Evolutionary conservation across 2,329 filamentous ascomycete species (phyloP), one percentile per base, ranked within the genome.

Genomic region (Aureobasidium sp.): DNA sequence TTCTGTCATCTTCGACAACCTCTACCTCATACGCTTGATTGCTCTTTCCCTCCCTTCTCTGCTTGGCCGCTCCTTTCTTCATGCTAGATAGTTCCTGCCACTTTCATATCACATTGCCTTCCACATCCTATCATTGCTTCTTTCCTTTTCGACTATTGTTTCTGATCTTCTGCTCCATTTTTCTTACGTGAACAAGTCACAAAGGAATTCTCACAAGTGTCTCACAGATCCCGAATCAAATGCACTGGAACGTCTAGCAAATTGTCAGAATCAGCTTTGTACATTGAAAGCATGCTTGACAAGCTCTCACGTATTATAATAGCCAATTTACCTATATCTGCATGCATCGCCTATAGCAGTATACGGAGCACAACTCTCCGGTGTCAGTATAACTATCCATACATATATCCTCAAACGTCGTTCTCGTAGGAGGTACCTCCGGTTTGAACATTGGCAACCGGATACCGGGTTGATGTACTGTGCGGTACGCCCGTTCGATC

Each of bases 401-500:
- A 33, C 31, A 33, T 49, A 3, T 15, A 21, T 23, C n/a, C 31
- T 23, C 10, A 31, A 51, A 27, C 17, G 17, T 4, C 11, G 5
- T 37, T 25, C 1, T 4, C 7, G 2, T 25, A 19, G 49, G 17
- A 38, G 21, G 3, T 15, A 19, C 13, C 49, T 53, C 35, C 23
- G 35, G 21, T n/a, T 3, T 29, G 10, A 11, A 33, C 5, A 33
- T 40, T 38, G 15, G 23, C 49, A n/a, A 53, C 49, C 49, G 49
- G 53, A 57, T 33, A 33, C 40, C 53, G 11, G 53, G 53, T 57
- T 5, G 40, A 43, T 23, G 27, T n/a, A 31, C 21, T 35, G 40
- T 46, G 29, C 29, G 45, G 38, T 57, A 45, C 40, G 40, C 31
- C 53, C 38, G 27, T 45, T 57, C 53, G 40, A 57, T 57, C 40